phyloP scores from a whole-genome alignment of 2,329 filamentous ascomycete species.

The Colletotrichum falcatum region DNA sequence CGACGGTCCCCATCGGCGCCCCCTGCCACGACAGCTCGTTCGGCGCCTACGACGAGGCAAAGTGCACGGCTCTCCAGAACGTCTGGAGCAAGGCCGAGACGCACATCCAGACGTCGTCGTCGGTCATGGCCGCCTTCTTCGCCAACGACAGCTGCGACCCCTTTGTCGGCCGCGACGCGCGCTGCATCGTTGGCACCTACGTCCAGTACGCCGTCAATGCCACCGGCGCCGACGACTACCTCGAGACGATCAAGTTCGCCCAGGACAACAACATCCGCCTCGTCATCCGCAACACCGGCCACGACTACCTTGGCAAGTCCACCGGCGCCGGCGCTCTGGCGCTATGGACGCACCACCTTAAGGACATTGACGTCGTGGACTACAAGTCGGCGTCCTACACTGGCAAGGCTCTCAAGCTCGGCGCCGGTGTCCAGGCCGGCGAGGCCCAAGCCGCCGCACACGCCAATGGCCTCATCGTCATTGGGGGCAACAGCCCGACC shows the following conservation, averaged over 20 bases:
- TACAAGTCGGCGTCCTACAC: slow-evolving; percentile 52
- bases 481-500: slow-evolving; percentile 61
- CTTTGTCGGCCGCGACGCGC: slow-evolving; percentile 43
- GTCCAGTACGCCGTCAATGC: slow-evolving; percentile 39
- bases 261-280: slow-evolving; percentile 57
- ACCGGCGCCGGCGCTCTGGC: slow-evolving; percentile 51
- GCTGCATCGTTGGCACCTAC: slow-evolving; percentile 34
- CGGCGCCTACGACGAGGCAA: slow-evolving; percentile 60
- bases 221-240: slow-evolving; percentile 30
- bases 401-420: slow-evolving; percentile 61
- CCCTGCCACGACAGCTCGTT: slow-evolving; percentile 64
- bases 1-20: slow-evolving; percentile 62
- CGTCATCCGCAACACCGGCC: slow-evolving; percentile 51
- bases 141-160: slow-evolving; percentile 57
- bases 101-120: slow-evolving; percentile 57
- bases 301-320: slow-evolving; percentile 53
- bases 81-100: slow-evolving; percentile 58
- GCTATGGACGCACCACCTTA: slow-evolving; percentile 57
- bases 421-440: slow-evolving; percentile 60
- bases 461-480: slow-evolving; percentile 53
- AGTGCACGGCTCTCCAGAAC: slow-evolving; percentile 56
- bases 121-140: slow-evolving; percentile 53
- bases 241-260: slow-evolving; percentile 49
- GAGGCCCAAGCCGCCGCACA: slow-evolving; percentile 57
- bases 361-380: slow-evolving; percentile 49